Base-by-base conservation (phyloP, 2,329 filamentous ascomycete genomes). In the Colletotrichum filicis region DNA sequence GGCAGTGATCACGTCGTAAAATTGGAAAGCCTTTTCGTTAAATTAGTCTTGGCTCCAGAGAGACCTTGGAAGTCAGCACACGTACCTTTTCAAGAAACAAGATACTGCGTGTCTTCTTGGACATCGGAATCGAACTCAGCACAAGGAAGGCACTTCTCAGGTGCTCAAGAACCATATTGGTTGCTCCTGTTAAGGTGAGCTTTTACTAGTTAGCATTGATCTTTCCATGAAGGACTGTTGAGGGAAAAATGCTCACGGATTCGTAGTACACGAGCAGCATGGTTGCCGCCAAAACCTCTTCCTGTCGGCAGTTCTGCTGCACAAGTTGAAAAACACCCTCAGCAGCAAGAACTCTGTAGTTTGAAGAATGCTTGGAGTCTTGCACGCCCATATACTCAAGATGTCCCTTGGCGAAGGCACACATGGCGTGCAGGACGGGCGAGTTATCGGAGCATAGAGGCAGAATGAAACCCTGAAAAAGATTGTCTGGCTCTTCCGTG, bases 401-500 rank as follows among this genome's bases (percentile, higher is more conserved):
- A 79, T 98, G 96, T 72, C 95, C 95, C 68, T 93, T 93, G 0
- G 94, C 90, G 9, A 98, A 85, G 0, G 95, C 95, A 71, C 94
- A 95, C 74, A 98, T 92, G 7, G 95, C 94, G 79, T 97, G 94
- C 80, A 94, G 93, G 7, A 97, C 87, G 2, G 89, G 86, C 0
- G 84, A 83, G 76, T 88, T 89, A 46, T 79, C 83, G 56, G 86
- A 83, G 3, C 88, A 89, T 56, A 92, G 82, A 2, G 90, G 42
- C 19, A 49, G 19, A 49, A 49, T 49, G 19, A 49, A 19, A 11
- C 42, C 42, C 42, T 49, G 42, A 22, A 49, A 49, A 5, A 49
- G 42, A 19, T 49, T 49, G 42, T 49, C 19, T 8, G 42, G 42
- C 42, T 49, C 19, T 49, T 49, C 42, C 19, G 42, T 49, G 42